phyloP scores from a whole-genome alignment of 2,329 filamentous ascomycete genomes.

The Stachybotrys chartarum region DNA sequence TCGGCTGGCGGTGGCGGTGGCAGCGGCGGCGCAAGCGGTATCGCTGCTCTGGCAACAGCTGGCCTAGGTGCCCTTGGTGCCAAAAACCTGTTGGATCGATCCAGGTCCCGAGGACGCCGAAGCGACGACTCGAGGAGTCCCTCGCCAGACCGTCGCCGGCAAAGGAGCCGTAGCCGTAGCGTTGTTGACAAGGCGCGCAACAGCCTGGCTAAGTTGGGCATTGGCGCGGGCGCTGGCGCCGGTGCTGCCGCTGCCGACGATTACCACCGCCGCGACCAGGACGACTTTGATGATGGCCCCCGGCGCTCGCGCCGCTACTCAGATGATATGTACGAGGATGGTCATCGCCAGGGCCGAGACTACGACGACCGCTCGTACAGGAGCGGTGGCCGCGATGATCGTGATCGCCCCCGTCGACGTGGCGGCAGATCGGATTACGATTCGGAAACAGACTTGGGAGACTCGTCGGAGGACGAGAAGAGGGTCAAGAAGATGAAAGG shows the following conservation, averaged over 20 bases:
- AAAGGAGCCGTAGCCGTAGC: slow-evolving; percentile 53
- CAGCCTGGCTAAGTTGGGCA: slow-evolving; percentile 53
- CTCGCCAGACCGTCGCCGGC: slow-evolving; percentile 36
- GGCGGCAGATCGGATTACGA: slow-evolving; percentile 37
- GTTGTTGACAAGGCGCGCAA: slow-evolving; percentile 57
- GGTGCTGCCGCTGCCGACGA: slow-evolving; percentile 26
- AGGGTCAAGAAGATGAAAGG: slow-evolving; percentile 50
- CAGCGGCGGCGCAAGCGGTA: slow-evolving; percentile 38
- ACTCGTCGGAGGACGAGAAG: slow-evolving; percentile 51
- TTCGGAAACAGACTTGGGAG: slow-evolving; percentile 48
- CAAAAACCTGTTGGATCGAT: slow-evolving; percentile 52
- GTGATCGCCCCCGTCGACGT: slow-evolving; percentile 18
- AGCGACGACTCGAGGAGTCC: slow-evolving; percentile 38
- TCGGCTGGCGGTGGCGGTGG: slow-evolving; percentile 33
- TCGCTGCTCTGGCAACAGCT: slow-evolving; percentile 58
- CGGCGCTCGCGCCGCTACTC: slow-evolving; percentile 33
- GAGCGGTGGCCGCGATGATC: slow-evolving; percentile 28
- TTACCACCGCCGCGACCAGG: slow-evolving; percentile 30
- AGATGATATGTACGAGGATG: slow-evolving; percentile 37
- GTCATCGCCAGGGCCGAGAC: slow-evolving; percentile 33
- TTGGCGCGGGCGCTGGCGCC: slow-evolving; percentile 42
- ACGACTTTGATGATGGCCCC: slow-evolving; percentile 36
- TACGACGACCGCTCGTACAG: slow-evolving; percentile 39
- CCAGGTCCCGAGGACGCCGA: slow-evolving; percentile 45
- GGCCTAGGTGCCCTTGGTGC: slow-evolving; percentile 53